phyloP scores from a whole-genome alignment of 768 basidiomycete genomes.

The Solioccasus polychromus region DNA sequence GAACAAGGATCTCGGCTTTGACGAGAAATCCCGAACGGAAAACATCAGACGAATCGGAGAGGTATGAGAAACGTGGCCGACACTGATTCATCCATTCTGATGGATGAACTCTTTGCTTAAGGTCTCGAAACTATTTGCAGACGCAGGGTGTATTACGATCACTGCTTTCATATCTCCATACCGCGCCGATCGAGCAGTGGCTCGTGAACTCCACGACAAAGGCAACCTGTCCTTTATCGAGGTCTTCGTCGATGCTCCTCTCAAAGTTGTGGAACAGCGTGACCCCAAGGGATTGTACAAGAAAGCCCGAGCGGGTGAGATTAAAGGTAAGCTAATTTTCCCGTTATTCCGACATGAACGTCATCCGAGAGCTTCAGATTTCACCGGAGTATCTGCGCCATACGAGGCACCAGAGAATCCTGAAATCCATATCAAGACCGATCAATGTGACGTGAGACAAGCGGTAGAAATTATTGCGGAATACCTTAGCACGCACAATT shows the following conservation, averaged over 20 bases:
- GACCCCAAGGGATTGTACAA: constrained; percentile 99
- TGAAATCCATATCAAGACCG: constrained; percentile 91
- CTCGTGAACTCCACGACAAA: constrained; percentile 76
- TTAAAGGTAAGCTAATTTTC: constrained; percentile 66
- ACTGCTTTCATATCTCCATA: constrained; percentile 99
- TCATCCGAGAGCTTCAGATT: constrained; percentile 56
- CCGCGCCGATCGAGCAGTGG: constrained; percentile 76
- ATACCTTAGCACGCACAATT: constrained; percentile 71
- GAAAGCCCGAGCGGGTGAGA: constrained; percentile 92
- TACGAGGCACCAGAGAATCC: constrained; percentile 86
- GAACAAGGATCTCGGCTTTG: constrained; percentile 95
- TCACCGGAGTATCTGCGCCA: constrained; percentile 96
- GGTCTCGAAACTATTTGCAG: constrained; percentile 94
- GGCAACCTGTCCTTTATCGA: constrained; percentile 82
- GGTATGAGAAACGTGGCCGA: constrained; percentile 41
- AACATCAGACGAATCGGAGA: constrained; percentile 98
- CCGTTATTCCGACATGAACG: not conserved
- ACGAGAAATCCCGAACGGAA: constrained; percentile 87
- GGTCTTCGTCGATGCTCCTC: constrained; percentile 92
- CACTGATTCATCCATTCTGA: constrained; percentile 11
- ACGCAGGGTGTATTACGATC: constrained; percentile 79
- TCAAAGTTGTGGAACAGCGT: constrained; percentile 81
- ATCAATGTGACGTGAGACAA: constrained; percentile 71
- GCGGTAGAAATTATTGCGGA: constrained; percentile 76
- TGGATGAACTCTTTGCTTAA: constrained; percentile 29